These are phyloP conservation scores for Eucalyptus caleyi DNA, from an alignment of 345 rosid species.

Conservation along the genomic window DNA sequence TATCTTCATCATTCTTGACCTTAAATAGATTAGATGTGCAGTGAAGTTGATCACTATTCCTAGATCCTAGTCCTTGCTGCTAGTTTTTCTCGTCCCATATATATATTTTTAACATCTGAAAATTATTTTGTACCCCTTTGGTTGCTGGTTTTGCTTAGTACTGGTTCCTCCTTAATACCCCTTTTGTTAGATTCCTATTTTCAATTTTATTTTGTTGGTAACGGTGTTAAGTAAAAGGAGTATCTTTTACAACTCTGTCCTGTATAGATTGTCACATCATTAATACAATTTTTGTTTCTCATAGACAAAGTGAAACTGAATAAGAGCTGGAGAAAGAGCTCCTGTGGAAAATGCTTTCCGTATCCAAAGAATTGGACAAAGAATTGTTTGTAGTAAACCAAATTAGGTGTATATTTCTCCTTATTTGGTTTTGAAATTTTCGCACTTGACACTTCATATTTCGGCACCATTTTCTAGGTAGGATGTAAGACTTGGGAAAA, in stretches of 20 bases:
- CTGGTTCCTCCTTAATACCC: background rate
- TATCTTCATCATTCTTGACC: background rate
- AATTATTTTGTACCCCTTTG: background rate
- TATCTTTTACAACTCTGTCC: background rate
- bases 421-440: background rate
- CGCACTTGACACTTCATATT: background rate
- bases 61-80: background rate
- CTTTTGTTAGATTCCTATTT: background rate
- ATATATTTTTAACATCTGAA: background rate
- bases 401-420: background rate
- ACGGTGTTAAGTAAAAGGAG: background rate
- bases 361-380: background rate
- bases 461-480: background rate
- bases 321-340: background rate
- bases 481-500: background rate
- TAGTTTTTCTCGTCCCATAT: background rate
- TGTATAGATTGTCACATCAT: background rate
- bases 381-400: background rate
- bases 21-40: background rate
- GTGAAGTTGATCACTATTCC: background rate
- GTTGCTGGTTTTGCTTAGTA: background rate
- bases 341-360: background rate
- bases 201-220: background rate
- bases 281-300: background rate
- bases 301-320: background rate